These are phyloP conservation scores for Rosa chinensis DNA, from an alignment of 306 rosid genomes.

Conservation along the genomic window DNA sequence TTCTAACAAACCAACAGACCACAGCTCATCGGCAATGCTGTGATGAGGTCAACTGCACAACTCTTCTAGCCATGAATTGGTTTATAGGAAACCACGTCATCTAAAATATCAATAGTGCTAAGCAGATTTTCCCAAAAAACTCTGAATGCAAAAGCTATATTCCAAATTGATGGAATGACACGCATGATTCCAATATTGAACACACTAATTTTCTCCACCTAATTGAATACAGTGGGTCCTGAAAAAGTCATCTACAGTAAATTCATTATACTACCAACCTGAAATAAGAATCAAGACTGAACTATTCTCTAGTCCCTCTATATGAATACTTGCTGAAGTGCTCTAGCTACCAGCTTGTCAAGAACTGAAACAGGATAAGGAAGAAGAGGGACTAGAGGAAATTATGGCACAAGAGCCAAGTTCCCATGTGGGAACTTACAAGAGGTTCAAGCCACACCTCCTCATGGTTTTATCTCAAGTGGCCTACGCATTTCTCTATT, in stretches of 20 bases:
- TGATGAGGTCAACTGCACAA: background rate
- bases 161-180: background rate
- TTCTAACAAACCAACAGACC: too few species aligned
- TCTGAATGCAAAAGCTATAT: background rate
- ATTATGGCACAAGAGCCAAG: constrained; percentile 23
- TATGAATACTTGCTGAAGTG: constrained; percentile 22
- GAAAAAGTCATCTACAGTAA: background rate
- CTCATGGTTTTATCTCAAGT: constrained; percentile 52
- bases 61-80: background rate
- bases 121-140: background rate
- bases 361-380: constrained; percentile 6
- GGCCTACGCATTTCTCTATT: constrained; percentile 53
- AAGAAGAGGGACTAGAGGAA: background rate
- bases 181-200: background rate
- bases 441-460: constrained; percentile 66
- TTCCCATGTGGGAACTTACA: constrained; percentile 16
- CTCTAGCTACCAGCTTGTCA: constrained; percentile 13
- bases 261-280: constrained; percentile 1
- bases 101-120: background rate
- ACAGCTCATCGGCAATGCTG: background rate
- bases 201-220: background rate
- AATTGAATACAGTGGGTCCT: background rate
- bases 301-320: constrained; percentile 25
- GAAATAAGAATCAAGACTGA: constrained; percentile 38
- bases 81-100: background rate